Evolutionary conservation across 2,329 filamentous ascomycete species (phyloP), one percentile per base, ranked within the genome.

Genomic region (Epichloe bromicola): DNA sequence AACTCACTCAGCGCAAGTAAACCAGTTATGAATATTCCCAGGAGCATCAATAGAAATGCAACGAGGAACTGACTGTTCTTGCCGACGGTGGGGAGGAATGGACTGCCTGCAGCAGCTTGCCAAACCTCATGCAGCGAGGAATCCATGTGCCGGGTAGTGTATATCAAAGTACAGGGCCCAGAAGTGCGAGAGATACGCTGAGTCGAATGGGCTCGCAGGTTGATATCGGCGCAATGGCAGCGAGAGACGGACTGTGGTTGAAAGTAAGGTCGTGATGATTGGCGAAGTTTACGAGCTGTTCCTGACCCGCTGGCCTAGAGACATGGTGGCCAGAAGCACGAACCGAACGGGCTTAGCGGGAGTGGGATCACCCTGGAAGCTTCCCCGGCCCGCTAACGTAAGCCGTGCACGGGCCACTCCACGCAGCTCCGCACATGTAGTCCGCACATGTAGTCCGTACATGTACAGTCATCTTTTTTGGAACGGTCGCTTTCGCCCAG

Each of bases 1-100:
- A 78, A 97, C 91, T 95, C 60, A 97, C 91, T 95, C 60, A 97
- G 72, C 44, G 88, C 85, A 63, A 97, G 97, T 55, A 88, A 71
- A 48, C 85, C 86, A 38, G 83, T 85, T 53, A 94, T 72, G 51
- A 83, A 65, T 57, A 95, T 63, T 68, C 87, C 87, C 54, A 83
- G 63, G 33, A 88, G 64, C 54, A 96, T 75, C 54, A 96, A 77
- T 51, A 75, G 66, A 70, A 90, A 91, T 63, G 82, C 90, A 58
- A 95, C 74, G 59, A 79, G 71, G 73, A 96, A 93, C 60, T 97
- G 93, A 65, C 74, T 82, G 63, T 82, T 79, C 74, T 97, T 97
- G 67, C 79, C 78, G 61, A 97, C 72, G 52, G 81, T 66, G 55
- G 91, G 89, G 60, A 83, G 71, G 73, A 93, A 97, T 56, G 89